Conservation (phyloP, 2,329 filamentous ascomycete genomes). For the Phialophora tarda region DNA sequence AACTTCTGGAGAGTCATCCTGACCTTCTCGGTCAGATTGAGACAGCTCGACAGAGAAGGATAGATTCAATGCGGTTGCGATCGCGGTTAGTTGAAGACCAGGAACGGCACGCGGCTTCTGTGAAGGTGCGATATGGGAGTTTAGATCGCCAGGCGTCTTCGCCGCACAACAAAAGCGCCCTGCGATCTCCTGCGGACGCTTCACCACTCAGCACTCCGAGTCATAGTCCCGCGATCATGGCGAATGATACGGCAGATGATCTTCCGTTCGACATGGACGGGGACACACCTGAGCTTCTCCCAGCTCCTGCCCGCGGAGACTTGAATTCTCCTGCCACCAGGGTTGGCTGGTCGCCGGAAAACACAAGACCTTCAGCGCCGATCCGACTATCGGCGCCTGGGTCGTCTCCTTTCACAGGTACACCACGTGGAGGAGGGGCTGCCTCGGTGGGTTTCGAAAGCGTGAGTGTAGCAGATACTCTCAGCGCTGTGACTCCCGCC, state of each 20-base stretch:
- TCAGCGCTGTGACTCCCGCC: constrained; percentile 5
- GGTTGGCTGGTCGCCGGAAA: neutral
- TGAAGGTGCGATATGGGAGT: constrained; percentile 65
- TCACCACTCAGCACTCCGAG: constrained; percentile 31
- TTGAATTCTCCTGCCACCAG: neutral
- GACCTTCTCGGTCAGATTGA: constrained; percentile 50
- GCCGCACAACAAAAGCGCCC: constrained; percentile 17
- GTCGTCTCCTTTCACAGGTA: neutral
- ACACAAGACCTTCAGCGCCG: neutral
- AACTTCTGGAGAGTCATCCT: constrained; percentile 53
- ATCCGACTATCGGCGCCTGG: constrained; percentile 3
- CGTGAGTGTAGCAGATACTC: neutral
- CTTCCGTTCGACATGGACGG: constrained; percentile 97
- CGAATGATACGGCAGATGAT: constrained; percentile 72
- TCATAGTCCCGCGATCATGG: constrained; percentile 60
- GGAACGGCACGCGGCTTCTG: constrained; percentile 64
- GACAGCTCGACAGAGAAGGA: constrained; percentile 62
- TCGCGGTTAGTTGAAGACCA: constrained; percentile 69
- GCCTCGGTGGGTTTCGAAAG: constrained; percentile 1
- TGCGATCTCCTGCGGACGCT: constrained; percentile 16
- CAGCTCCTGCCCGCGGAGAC: constrained; percentile 10
- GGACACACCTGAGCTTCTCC: constrained; percentile 51
- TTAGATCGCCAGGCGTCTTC: constrained; percentile 62
- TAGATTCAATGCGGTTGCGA: constrained; percentile 77
- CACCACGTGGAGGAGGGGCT: constrained; percentile 9